Base-by-base conservation (phyloP, 805 yeast species). In the Kazachstania bromeliacearum region DNA sequence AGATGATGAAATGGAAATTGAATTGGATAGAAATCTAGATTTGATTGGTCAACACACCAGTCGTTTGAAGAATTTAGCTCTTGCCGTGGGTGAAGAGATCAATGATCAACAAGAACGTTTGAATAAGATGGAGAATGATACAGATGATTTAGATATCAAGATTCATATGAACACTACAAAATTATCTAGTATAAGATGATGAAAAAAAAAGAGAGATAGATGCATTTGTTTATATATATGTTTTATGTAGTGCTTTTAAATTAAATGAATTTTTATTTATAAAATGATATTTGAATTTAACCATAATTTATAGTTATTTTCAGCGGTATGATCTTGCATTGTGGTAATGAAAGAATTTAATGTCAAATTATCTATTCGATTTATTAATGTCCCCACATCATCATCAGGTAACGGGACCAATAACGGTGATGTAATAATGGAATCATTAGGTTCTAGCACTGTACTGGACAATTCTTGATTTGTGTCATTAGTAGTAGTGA, bases 1-100 rank as follows among this genome's bases (percentile, higher is more conserved):
- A 56, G 97, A 92, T 59, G 95, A 87, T 50, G 92, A 79, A 47
- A 74, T 85, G 74, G 97, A 89, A 55, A 73, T 79, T 43, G 95
- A 88, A 59, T 75, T 87, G 47, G 88, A 87, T 36, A 63, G 72
- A 44, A 92, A 92, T 51, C 65, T 89, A 58, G 88, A 83, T 49
- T 85, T 80, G 55, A 81, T 92, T 33, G 71, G 73, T 9, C 69
- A 68, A 28, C 73, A 79, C 40, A 74, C 94, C 22, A 69, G 70
- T 37, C 75, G 87, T 41, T 71, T 89, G 60, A 79, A 77, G 55
- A 72, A 68, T 43, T 67, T 84, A 36, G 96, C 96, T 2, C 54
- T 68, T 39, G 67, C 83, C 3, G 76, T 85, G 53, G 76, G 85
- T 36, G 72, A 72, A 22, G 97, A 89, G 62, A 73, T 92, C 31